These are phyloP conservation scores for Rhizoctonia solani DNA, from an alignment of 1,284 basidiomycete genomes.

Conservation along the genomic window DNA sequence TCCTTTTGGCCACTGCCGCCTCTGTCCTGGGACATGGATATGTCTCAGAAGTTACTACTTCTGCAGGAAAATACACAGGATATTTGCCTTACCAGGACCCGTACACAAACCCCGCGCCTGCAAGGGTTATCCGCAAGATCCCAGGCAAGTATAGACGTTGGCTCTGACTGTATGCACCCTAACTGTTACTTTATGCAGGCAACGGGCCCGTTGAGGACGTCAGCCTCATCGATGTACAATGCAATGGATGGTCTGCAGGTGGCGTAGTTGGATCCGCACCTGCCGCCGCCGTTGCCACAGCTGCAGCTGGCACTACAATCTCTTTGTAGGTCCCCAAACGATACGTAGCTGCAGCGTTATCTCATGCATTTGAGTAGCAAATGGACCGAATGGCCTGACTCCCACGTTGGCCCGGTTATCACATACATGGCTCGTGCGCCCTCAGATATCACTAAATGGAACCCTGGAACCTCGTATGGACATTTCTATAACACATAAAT, in stretches of 20 bases:
- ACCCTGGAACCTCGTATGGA: constrained; percentile 51
- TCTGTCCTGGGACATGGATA: constrained; percentile 37
- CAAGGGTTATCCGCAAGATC: constrained; percentile 54
- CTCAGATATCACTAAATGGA: too few species aligned
- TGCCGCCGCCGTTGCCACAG: constrained; percentile 52
- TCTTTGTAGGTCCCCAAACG: constrained; percentile 40
- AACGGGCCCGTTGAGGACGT: constrained; percentile 25
- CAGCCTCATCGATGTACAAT: constrained; percentile 22
- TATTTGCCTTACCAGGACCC: constrained; percentile 36
- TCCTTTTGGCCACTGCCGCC: constrained; percentile 32
- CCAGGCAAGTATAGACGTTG: constrained; percentile 27
- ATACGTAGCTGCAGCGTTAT: neutral
- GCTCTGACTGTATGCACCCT: neutral
- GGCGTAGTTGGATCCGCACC: constrained; percentile 50
- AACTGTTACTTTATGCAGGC: neutral
- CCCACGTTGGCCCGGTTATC: constrained; percentile 50
- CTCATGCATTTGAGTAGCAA: constrained; percentile 40
- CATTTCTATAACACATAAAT: neutral
- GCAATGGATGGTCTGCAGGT: constrained; percentile 45
- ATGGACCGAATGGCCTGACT: constrained; percentile 55
- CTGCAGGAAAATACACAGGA: constrained; percentile 31
- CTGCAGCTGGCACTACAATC: constrained; percentile 52
- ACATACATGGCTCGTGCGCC: constrained; percentile 56
- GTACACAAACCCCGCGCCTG: constrained; percentile 47
- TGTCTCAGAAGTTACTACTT: constrained; percentile 33